Conservation (phyloP, 805 yeast genomes). For the Yarrowia bubula region DNA sequence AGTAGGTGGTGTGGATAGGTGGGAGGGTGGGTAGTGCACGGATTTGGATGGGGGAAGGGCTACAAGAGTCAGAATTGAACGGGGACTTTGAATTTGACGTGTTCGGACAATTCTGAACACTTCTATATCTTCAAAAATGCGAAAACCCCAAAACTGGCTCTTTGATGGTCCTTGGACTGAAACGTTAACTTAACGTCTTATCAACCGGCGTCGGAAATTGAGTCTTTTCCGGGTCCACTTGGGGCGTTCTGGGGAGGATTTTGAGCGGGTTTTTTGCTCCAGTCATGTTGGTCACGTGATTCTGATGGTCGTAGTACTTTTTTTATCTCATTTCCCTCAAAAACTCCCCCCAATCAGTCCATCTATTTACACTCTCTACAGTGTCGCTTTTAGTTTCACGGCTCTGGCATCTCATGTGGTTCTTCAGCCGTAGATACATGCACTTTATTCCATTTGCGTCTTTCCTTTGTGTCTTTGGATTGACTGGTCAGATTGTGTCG, state of each 20-base stretch:
- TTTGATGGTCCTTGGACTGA: neutral
- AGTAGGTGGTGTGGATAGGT: neutral
- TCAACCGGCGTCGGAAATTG: neutral
- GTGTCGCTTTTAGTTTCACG: constrained; percentile 1
- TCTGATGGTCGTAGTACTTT: no score
- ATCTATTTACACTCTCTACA: neutral
- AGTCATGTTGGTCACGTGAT: no score
- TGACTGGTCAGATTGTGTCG: no score
- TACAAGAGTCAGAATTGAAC: neutral
- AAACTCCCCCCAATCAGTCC: no score
- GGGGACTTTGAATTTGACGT: neutral
- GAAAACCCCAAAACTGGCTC: neutral
- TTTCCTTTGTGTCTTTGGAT: no score
- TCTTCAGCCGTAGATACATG: neutral
- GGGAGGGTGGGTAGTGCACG: neutral
- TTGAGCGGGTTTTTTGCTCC: no score
- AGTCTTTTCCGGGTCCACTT: no score
- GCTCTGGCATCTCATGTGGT: neutral
- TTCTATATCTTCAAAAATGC: neutral
- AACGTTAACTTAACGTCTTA: constrained; percentile 1
- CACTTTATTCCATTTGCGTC: constrained; percentile 5
- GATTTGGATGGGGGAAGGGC: neutral
- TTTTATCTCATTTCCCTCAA: neutral
- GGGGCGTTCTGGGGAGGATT: no score
- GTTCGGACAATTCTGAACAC: neutral